phyloP scores from a whole-genome alignment of 768 basidiomycete genomes.

The Pleurotus cornucopiae region DNA sequence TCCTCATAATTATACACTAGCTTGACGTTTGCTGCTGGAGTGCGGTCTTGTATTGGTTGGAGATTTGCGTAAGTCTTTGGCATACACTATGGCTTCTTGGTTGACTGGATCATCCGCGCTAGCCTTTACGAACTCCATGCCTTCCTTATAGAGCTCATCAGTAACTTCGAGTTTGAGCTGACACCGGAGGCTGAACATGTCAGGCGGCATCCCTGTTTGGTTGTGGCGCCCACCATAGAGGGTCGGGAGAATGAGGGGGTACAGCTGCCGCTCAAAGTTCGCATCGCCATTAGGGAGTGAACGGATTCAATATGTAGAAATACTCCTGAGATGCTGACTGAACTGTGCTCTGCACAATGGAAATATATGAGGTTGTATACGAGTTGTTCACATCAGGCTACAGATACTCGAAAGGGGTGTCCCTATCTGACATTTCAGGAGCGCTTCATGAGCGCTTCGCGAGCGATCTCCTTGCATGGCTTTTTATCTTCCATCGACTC shows the following conservation, averaged over 20 bases:
- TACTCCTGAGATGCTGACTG: neutral
- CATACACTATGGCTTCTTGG: neutral
- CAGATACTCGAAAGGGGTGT: too few relatives aligned
- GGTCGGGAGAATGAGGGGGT: slow-evolving; percentile 40
- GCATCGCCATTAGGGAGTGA: slow-evolving; percentile 32
- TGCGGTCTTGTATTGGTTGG: slow-evolving; percentile 46
- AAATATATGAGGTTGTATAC: too few relatives aligned
- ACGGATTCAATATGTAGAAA: neutral
- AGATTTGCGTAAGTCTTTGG: slow-evolving; percentile 32
- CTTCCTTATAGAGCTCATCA: slow-evolving; percentile 53
- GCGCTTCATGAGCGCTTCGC: too few relatives aligned
- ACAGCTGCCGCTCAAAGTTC: slow-evolving; percentile 37
- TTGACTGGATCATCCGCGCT: neutral
- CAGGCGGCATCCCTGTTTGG: slow-evolving; percentile 40
- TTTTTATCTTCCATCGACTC: too few relatives aligned
- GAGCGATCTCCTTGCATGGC: too few relatives aligned
- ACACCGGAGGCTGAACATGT: slow-evolving; percentile 35
- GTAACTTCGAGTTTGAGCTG: slow-evolving; percentile 51
- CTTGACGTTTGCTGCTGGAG: slow-evolving; percentile 44
- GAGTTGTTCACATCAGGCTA: too few relatives aligned
- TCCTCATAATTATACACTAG: slow-evolving; percentile 18
- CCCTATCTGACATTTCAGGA: too few relatives aligned
- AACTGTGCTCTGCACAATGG: too few relatives aligned
- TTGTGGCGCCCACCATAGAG: slow-evolving; percentile 44
- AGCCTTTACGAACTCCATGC: slow-evolving; percentile 49